phyloP scores from a whole-genome alignment of 352 stramenopile species.

The Pythium periplocum region DNA sequence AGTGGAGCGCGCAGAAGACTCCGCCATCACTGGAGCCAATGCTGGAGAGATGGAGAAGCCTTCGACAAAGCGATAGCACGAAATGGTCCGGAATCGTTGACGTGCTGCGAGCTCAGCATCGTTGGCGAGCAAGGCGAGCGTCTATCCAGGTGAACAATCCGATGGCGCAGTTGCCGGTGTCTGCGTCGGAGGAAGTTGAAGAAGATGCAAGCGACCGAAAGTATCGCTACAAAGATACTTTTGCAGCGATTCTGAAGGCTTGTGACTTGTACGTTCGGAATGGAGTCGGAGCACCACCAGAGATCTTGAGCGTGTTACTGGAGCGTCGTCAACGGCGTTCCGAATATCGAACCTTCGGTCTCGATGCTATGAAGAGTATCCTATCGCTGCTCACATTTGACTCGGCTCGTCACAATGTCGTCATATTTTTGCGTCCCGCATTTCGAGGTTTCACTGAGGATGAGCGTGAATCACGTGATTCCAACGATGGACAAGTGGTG shows the following conservation, averaged over 20 bases:
- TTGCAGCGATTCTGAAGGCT: conserved; percentile 77
- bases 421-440: conserved; percentile 81
- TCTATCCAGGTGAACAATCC: conserved; percentile 24
- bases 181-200: conserved; percentile 11
- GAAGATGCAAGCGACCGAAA: conserved; percentile 17
- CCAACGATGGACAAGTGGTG: conserved; percentile 71
- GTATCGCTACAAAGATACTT: conserved; percentile 56
- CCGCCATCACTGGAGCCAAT: conserved; percentile 80
- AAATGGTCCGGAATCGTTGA: conserved; percentile 86
- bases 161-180: conserved; percentile 1
- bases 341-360: conserved; percentile 68
- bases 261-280: conserved; percentile 87
- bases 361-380: conserved; percentile 80
- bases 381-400: conserved; percentile 71
- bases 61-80: conserved; percentile 67
- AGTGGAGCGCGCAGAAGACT: conserved; percentile 81
- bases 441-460: conserved; percentile 83
- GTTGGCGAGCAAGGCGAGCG: conserved; percentile 44
- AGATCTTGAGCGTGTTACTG: conserved; percentile 61
- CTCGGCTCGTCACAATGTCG: conserved; percentile 59
- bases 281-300: conserved; percentile 71
- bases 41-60: conserved; percentile 79
- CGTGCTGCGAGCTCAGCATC: conserved; percentile 72
- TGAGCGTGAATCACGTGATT: conserved; percentile 74
- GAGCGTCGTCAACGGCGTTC: conserved; percentile 68